Conservation (phyloP, 345 rosid genomes). For the Camelina hispida region DNA sequence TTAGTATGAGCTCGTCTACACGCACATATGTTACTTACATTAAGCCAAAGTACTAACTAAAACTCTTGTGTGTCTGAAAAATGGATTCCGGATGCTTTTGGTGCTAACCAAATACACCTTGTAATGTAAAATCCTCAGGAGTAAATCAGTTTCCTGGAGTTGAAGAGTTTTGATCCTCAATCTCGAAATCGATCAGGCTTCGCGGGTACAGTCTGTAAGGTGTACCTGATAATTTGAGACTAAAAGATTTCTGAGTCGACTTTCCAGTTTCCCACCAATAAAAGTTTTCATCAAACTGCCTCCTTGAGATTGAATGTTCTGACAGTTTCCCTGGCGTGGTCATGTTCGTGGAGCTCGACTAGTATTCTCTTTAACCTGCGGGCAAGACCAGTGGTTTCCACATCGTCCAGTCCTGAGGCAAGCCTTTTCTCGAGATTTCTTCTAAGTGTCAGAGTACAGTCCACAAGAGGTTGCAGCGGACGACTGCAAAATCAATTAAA, state of each 20-base stretch:
- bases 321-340: slow-evolving; percentile 72
- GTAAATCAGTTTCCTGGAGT: neutral
- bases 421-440: slow-evolving; percentile 65
- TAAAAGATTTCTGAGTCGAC: slow-evolving; percentile 2
- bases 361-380: slow-evolving; percentile 84
- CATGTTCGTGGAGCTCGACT: slow-evolving; percentile 88
- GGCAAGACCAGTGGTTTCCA: slow-evolving; percentile 73
- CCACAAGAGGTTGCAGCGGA: slow-evolving; percentile 85
- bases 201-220: neutral
- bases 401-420: slow-evolving; percentile 54
- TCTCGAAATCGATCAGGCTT: slow-evolving; percentile 13
- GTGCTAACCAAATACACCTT: slow-evolving; percentile 21
- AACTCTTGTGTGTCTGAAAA: slow-evolving; percentile 20
- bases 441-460: slow-evolving; percentile 58
- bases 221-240: slow-evolving; percentile 9
- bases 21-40: slow-evolving; percentile 31
- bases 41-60: neutral
- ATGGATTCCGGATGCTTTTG: slow-evolving; percentile 5
- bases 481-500: slow-evolving; percentile 51
- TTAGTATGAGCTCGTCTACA: slow-evolving; percentile 1
- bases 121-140: slow-evolving; percentile 1
- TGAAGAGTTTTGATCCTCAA: slow-evolving; percentile 7
- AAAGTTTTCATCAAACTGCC: slow-evolving; percentile 57
- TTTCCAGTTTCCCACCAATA: slow-evolving; percentile 8
- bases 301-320: slow-evolving; percentile 76